A percentile compares a stretch with the other conserved stretches of the same genome.
Evolutionary conservation across 768 basidiomycete species (phyloP).

Genomic region (Dendrothele bispora): DNA sequence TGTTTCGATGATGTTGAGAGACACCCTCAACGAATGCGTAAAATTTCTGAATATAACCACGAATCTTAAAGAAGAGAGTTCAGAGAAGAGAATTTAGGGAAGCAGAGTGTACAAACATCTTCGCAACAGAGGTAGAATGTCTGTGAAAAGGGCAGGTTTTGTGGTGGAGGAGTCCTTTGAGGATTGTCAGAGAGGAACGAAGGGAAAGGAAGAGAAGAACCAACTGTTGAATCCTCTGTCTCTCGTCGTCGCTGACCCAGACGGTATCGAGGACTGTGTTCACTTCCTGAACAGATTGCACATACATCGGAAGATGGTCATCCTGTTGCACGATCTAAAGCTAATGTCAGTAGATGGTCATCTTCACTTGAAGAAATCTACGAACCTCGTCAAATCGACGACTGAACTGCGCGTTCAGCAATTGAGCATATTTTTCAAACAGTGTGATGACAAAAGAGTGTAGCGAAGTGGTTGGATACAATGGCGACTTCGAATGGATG

Average conservation of each 20-base stretch:
- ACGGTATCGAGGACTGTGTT: slow-evolving; percentile 77
- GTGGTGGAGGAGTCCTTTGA: slow-evolving; percentile 60
- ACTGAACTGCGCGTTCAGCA: slow-evolving; percentile 82
- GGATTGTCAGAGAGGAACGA: background rate
- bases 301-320: slow-evolving; percentile 87
- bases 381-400: slow-evolving; percentile 78
- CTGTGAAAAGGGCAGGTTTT: slow-evolving; percentile 89
- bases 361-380: slow-evolving; percentile 1
- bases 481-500: slow-evolving; percentile 61
- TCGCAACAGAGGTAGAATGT: slow-evolving; percentile 95
- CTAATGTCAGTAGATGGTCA: background rate
- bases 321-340: slow-evolving; percentile 79
- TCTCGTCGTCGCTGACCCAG: slow-evolving; percentile 76
- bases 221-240: slow-evolving; percentile 58
- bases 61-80: slow-evolving; percentile 52
- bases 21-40: slow-evolving; percentile 97
- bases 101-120: slow-evolving; percentile 59
- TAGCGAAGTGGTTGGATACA: slow-evolving; percentile 80
- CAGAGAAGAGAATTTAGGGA: background rate
- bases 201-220: slow-evolving; percentile 8
- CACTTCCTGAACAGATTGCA: slow-evolving; percentile 58
- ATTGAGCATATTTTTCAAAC: slow-evolving; percentile 85
- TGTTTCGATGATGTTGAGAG: slow-evolving; percentile 85
- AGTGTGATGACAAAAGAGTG: slow-evolving; percentile 83
- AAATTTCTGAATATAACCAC: slow-evolving; percentile 89